Evolutionary conservation across 2,329 filamentous ascomycete genomes (phyloP), one percentile per base, ranked within the genome.

Genomic region (Gyromitra esculenta): DNA sequence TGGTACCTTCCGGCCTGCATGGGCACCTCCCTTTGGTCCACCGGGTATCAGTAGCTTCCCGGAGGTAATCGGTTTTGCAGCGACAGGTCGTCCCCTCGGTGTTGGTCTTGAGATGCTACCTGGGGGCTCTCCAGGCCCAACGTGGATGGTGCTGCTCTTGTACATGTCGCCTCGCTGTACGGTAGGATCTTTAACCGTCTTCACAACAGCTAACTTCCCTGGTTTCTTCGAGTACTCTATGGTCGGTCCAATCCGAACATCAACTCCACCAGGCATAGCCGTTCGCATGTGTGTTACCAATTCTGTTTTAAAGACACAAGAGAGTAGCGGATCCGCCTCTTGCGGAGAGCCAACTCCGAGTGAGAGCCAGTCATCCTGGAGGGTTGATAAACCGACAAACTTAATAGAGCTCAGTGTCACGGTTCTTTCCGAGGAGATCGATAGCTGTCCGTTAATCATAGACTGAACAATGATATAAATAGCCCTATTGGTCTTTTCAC

Each of bases 211-310:
- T 83, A 93, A 88, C 85, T 99, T 99, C 71, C 93, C 93, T 0
- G 96, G 96, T 85, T 99, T 99, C 88, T 98, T 99, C 82, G 95
- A 94, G 84, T 97, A 99, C 83, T 97, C 93, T 80, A 99, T 94
- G 75, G 87, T 88, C 37, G 96, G 91, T n/a, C 86, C 89, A 78
- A 98, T 91, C 84, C 92, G 93, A 62, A 99, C 85, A 82, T 90
- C 93, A 82, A 97, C 88, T 8, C 92, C 90, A 7, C 92, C 93
- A 1, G 92, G 90, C 84, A 96, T 92, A 67, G 90, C 89, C 21
- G 65, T 89, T 90, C 75, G 75, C 37, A 78, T 59, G 56, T 97
- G 94, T 0, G 95, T 96, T 82, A 98, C 97, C 84, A 99, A 91
- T 82, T 99, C 96, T 0, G 96, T 99, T 86, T 99, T 99, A 84